Conservation (phyloP, 306 rosid species). For the Castanea crenata region DNA sequence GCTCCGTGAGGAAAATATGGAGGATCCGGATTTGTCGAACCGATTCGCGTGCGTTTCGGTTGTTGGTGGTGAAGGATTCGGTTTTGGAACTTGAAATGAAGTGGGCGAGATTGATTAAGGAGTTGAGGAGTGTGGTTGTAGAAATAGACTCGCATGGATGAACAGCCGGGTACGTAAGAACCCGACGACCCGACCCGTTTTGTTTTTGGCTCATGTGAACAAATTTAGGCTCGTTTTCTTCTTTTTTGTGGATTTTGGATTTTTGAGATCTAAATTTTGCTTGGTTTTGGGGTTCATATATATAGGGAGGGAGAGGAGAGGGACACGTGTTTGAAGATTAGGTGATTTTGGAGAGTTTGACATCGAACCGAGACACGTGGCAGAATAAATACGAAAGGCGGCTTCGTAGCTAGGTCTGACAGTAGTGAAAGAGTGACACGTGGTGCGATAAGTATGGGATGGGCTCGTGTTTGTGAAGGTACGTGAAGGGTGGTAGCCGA, state of each 20-base stretch:
- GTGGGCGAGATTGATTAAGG: constrained; percentile 39
- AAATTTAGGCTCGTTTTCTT: background rate
- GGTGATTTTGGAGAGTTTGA: background rate
- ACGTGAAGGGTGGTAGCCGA: constrained; percentile 41
- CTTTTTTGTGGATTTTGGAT: constrained; percentile 20
- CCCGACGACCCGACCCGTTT: constrained; percentile 61
- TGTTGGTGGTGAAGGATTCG: constrained; percentile 43
- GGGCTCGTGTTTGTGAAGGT: constrained; percentile 34
- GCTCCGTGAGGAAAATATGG: constrained; percentile 53
- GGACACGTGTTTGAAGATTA: constrained; percentile 47
- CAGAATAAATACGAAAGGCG: background rate
- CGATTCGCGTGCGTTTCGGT: constrained; percentile 40
- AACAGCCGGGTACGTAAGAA: constrained; percentile 67
- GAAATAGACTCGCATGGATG: constrained; percentile 47
- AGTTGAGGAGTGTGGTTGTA: constrained; percentile 42
- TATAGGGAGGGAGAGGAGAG: background rate
- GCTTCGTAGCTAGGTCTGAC: constrained; percentile 14
- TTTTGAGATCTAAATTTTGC: background rate
- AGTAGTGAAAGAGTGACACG: constrained; percentile 27
- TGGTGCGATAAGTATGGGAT: constrained; percentile 24
- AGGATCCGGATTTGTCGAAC: constrained; percentile 49
- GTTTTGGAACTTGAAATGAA: constrained; percentile 35
- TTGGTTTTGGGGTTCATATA: background rate
- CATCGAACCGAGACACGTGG: constrained; percentile 14
- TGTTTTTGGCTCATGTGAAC: constrained; percentile 41